A percentile compares a stretch with the other conserved stretches of the same genome.
These are phyloP conservation scores for Crithidia brevicula DNA, from an alignment of 208 protist genomes.

Conservation along the genomic window DNA sequence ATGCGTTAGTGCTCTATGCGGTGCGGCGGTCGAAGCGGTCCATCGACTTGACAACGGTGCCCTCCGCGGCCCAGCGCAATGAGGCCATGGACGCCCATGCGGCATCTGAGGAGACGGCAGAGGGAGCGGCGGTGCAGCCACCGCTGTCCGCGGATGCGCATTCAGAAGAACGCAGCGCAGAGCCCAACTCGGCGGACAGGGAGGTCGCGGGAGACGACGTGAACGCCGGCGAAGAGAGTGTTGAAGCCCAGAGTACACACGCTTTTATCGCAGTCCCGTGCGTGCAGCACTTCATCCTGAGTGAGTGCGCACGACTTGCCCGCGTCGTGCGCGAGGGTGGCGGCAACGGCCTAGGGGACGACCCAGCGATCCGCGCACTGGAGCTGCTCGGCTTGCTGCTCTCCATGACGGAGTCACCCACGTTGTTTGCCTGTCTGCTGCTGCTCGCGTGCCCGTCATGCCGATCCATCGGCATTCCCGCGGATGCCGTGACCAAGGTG, in stretches of 20 bases:
- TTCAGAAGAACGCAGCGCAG: not conserved
- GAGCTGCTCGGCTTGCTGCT: slow-evolving; percentile 31
- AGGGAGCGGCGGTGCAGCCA: not conserved
- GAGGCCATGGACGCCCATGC: not conserved
- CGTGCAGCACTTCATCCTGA: slow-evolving; percentile 39
- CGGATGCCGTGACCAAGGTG: not conserved
- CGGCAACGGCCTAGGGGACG: slow-evolving; percentile 16
- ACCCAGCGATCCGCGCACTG: slow-evolving; percentile 12
- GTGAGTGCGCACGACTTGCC: slow-evolving; percentile 39
- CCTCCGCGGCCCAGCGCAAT: not conserved
- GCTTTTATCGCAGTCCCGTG: slow-evolving; percentile 30
- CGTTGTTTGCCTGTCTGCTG: slow-evolving; percentile 22
- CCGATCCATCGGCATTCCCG: slow-evolving; percentile 22
- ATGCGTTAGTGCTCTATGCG: not conserved
- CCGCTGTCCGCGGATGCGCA: not conserved
- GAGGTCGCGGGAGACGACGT: not conserved
- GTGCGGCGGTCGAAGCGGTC: not conserved
- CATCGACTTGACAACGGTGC: not conserved
- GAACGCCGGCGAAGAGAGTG: not conserved
- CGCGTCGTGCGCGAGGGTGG: slow-evolving; percentile 26
- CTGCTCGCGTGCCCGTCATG: slow-evolving; percentile 42
- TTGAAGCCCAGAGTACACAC: not conserved
- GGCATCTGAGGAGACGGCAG: not conserved
- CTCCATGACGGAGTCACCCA: slow-evolving; percentile 8
- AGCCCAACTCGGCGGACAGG: no score